phyloP scores from a whole-genome alignment of 768 basidiomycete genomes.

The Suillus subaureus region DNA sequence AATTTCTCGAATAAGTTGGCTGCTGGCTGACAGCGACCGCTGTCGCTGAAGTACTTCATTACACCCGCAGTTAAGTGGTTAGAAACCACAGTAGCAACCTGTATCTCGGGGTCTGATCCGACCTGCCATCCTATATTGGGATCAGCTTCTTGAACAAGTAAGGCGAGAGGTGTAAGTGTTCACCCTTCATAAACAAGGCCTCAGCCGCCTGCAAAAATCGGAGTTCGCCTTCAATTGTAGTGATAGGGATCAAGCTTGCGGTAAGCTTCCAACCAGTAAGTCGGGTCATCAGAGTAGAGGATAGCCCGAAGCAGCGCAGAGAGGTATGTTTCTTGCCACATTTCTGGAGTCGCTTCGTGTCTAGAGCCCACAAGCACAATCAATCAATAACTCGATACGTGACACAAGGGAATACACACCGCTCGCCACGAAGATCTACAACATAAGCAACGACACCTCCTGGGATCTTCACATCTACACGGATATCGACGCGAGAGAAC shows the following conservation, averaged over 20 bases:
- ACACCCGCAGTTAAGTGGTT: constrained; percentile 95
- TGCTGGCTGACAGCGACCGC: constrained; percentile 82
- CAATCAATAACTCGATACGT: not conserved
- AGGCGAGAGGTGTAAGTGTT: not conserved
- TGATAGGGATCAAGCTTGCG: constrained; percentile 96
- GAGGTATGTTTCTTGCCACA: constrained; percentile 98
- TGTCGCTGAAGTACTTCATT: constrained; percentile 96
- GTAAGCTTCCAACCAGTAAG: constrained; percentile 89
- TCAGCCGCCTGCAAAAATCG: constrained; percentile 92
- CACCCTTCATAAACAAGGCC: constrained; percentile 84
- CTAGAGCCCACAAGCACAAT: constrained; percentile 38
- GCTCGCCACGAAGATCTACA: constrained; percentile 91
- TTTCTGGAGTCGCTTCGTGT: constrained; percentile 86
- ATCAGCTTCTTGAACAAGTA: constrained; percentile 6
- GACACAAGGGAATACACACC: constrained; percentile 50
- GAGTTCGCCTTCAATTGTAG: constrained; percentile 83
- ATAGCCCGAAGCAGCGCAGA: constrained; percentile 91
- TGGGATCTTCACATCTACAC: constrained; percentile 98
- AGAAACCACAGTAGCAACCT: constrained; percentile 94
- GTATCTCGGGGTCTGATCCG: constrained; percentile 97
- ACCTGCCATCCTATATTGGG: constrained; percentile 88
- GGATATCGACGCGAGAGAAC: constrained; percentile 93
- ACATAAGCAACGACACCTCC: constrained; percentile 95
- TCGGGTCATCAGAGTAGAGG: constrained; percentile 94
- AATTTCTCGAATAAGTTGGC: constrained; percentile 96